phyloP scores from a whole-genome alignment of 78 protist genomes.

The Dictyostelium brefeldianum region DNA sequence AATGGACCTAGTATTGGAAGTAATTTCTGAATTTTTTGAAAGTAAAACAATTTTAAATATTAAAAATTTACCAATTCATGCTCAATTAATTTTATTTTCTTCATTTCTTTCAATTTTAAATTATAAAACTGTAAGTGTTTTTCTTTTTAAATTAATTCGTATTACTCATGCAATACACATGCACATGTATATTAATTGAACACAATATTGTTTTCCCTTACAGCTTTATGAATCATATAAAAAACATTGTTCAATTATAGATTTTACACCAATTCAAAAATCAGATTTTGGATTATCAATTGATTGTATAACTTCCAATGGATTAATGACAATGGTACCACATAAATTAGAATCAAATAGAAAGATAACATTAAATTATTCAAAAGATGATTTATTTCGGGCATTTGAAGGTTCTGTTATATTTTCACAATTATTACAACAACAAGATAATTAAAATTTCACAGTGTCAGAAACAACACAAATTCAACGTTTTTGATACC shows the following conservation, averaged over 20 bases:
- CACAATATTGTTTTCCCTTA: too few relatives aligned
- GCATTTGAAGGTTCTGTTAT: neutral
- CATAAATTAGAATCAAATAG: neutral
- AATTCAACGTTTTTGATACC: too few relatives aligned
- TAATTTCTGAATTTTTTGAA: slow-evolving; percentile 17
- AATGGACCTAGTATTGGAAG: slow-evolving; percentile 22
- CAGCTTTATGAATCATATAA: slow-evolving; percentile 29
- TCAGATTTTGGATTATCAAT: neutral
- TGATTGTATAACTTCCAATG: neutral
- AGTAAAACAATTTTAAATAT: neutral
- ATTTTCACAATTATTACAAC: neutral
- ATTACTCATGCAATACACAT: too few relatives aligned
- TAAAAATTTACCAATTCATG: slow-evolving; percentile 28
- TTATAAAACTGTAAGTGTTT: neutral
- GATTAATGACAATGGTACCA: neutral
- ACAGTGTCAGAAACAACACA: too few relatives aligned
- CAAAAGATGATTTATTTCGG: neutral
- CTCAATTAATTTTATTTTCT: slow-evolving; percentile 19
- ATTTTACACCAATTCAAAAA: slow-evolving; percentile 17
- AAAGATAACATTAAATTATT: neutral
- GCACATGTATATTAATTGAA: too few relatives aligned
- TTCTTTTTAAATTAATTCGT: too few relatives aligned
- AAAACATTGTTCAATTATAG: slow-evolving; percentile 2
- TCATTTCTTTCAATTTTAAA: neutral
- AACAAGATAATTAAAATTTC: too few relatives aligned